These are phyloP conservation scores for Cyberlindnera meyerae DNA, from an alignment of 805 yeast genomes.

Conservation along the genomic window DNA sequence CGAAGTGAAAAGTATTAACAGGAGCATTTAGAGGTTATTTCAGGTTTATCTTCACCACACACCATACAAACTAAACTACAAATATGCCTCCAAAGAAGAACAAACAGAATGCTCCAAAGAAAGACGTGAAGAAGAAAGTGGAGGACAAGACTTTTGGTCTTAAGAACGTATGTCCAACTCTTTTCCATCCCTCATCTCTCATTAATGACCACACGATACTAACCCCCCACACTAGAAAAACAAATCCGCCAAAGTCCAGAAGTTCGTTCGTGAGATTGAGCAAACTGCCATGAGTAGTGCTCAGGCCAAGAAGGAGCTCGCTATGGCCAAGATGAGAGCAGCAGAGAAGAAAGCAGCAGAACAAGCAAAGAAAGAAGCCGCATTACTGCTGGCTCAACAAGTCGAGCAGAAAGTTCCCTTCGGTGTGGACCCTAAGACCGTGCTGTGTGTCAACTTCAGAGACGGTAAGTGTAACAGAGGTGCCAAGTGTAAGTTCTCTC, in stretches of 20 bases:
- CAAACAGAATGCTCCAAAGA: constrained; percentile 41
- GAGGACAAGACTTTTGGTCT: constrained; percentile 93
- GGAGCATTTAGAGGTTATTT: too few species aligned
- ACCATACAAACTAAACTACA: neutral
- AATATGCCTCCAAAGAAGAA: constrained; percentile 82
- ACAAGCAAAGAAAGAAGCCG: constrained; percentile 82
- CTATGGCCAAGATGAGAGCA: constrained; percentile 58
- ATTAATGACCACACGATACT: too few species aligned
- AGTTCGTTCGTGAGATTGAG: constrained; percentile 62
- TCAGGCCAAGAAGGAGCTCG: constrained; percentile 68
- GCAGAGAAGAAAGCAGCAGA: constrained; percentile 90
- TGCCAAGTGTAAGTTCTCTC: constrained; percentile 83
- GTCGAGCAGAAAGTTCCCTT: constrained; percentile 86
- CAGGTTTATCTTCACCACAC: too few species aligned
- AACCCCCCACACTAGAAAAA: too few species aligned
- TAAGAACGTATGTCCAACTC: constrained; percentile 54
- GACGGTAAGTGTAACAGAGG: constrained; percentile 83
- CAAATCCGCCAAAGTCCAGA: constrained; percentile 87
- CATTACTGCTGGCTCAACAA: constrained; percentile 61
- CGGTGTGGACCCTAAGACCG: constrained; percentile 96
- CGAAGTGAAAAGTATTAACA: neutral
- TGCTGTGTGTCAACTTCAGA: constrained; percentile 85
- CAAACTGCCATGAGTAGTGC: constrained; percentile 46
- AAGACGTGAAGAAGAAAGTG: constrained; percentile 58
- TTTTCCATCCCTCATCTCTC: too few species aligned